These are phyloP conservation scores for Nyctanthes arbortristis DNA, from an alignment of 257 asterid species.

Conservation along the genomic window DNA sequence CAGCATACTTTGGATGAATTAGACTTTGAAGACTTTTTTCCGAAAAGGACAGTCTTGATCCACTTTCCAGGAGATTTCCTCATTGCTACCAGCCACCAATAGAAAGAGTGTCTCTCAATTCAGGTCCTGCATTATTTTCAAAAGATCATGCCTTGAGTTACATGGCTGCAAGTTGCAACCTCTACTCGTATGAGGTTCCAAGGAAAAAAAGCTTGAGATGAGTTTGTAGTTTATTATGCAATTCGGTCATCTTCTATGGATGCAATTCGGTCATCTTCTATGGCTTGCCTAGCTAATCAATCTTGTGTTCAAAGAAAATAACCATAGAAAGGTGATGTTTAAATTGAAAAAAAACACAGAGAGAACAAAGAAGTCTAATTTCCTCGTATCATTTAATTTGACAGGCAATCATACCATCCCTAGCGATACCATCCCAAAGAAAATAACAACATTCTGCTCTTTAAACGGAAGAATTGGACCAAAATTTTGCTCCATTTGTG, in stretches of 20 bases:
- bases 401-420: background rate
- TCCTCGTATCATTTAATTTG: background rate
- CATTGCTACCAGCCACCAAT: constrained; percentile 46
- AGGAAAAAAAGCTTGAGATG: too few species aligned
- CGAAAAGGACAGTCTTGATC: constrained; percentile 93
- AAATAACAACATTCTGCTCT: too few species aligned
- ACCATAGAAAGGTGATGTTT: background rate
- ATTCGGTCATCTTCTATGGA: too few species aligned
- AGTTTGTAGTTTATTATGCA: too few species aligned
- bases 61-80: constrained; percentile 97
- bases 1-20: constrained; percentile 57
- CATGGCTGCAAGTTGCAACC: background rate
- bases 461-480: background rate
- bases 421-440: too few species aligned
- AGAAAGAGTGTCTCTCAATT: constrained; percentile 31
- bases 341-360: background rate
- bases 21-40: constrained; percentile 81
- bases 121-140: constrained; percentile 41
- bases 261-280: background rate
- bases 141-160: constrained; percentile 16
- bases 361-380: background rate
- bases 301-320: background rate
- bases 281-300: background rate
- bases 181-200: too few species aligned
- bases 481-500: background rate